Percentiles rank a stretch among this genome's conserved stretches.
phyloP scores from a whole-genome alignment of 768 basidiomycete species.

The Suillus tomentosus region DNA sequence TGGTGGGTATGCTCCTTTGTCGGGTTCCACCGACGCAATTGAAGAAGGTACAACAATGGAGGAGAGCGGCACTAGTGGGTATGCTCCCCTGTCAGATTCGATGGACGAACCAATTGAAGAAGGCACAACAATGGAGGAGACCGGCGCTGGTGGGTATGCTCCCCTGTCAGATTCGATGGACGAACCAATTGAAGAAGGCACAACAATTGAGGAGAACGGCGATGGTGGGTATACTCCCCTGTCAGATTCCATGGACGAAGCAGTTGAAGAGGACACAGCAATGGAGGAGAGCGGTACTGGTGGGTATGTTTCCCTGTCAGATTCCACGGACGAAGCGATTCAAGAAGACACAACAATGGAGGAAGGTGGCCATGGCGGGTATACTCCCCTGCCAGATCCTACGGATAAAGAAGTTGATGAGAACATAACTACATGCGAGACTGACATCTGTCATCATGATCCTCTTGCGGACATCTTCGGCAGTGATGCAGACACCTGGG shows the following conservation, averaged over 20 bases:
- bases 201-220: constrained; percentile 30
- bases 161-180: constrained; percentile 32
- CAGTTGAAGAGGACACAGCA: constrained; percentile 36
- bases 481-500: constrained; percentile 65
- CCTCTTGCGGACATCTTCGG: constrained; percentile 66
- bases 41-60: constrained; percentile 15
- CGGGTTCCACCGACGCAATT: too few species aligned
- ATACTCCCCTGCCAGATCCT: constrained; percentile 33
- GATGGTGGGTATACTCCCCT: constrained; percentile 31
- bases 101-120: constrained; percentile 32
- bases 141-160: constrained; percentile 25
- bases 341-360: constrained; percentile 37
- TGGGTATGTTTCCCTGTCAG: constrained; percentile 33
- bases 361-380: constrained; percentile 16
- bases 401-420: constrained; percentile 32
- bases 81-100: constrained; percentile 34
- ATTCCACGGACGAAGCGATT: constrained; percentile 25
- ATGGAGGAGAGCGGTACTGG: constrained; percentile 30
- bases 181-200: constrained; percentile 36
- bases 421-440: constrained; percentile 43
- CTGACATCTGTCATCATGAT: constrained; percentile 41
- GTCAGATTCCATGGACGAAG: constrained; percentile 30
- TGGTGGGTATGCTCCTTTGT: too few species aligned
- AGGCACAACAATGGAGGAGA: constrained; percentile 36
- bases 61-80: constrained; percentile 28